Evolutionary conservation across 2,329 filamentous ascomycete species (phyloP).

Genomic region (Cladobotryum protrusum): DNA sequence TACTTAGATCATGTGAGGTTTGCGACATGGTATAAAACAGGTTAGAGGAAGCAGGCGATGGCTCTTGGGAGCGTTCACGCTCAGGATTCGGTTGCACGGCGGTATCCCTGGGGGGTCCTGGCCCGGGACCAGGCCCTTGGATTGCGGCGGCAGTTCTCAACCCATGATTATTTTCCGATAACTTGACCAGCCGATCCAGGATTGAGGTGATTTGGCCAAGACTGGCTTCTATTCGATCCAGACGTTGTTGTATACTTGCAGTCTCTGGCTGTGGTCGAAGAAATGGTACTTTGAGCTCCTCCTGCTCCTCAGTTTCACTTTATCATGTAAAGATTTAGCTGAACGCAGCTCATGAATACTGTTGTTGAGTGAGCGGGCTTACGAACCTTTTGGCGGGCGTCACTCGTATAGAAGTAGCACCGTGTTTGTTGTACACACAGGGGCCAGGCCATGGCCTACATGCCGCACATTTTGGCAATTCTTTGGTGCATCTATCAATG

Average conservation of each 20-base stretch:
- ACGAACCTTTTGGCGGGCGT: background rate
- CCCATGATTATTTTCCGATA: background rate
- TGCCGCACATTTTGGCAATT: background rate
- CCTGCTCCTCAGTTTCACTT: background rate
- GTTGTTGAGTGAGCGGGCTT: background rate
- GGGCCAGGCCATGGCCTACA: background rate
- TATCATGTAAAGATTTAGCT: background rate
- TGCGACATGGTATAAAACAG: background rate
- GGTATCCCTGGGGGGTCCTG: background rate
- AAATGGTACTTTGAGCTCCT: background rate
- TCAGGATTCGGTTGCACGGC: no score
- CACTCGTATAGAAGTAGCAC: background rate
- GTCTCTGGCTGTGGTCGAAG: background rate
- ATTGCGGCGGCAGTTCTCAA: background rate
- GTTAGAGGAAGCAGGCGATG: background rate
- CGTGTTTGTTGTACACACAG: background rate
- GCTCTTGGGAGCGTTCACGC: background rate
- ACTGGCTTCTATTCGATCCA: background rate
- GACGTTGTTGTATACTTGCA: background rate
- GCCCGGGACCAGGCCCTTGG: background rate
- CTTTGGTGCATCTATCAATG: background rate
- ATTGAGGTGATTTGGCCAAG: slow-evolving; percentile 1
- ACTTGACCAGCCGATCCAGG: background rate
- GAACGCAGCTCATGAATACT: background rate
- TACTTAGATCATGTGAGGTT: background rate